Evolutionary conservation across 441 rosid genomes (phyloP), one percentile per base, ranked within the genome.

Genomic region (Eutrema salsugineum): DNA sequence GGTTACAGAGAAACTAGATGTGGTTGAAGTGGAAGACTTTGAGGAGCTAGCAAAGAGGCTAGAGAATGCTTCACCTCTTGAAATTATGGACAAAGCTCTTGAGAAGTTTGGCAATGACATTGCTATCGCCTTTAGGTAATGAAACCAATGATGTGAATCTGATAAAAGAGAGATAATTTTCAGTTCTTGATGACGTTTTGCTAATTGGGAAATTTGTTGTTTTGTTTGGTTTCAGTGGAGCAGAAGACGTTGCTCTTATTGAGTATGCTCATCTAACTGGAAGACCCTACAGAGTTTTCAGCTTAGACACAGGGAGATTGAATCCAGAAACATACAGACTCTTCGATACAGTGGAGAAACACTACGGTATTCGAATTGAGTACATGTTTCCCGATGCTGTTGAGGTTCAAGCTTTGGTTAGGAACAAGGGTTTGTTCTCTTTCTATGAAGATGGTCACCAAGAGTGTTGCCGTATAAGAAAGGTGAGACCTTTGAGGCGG

Each of bases 371-470:
- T 16, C 81, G 68, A 1, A 94, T 94, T 4, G 98, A 94, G 73
- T 94, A 94, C 68, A 91, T 91, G 97, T 91, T 94, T 75, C 99
- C 99, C 0, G 99, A 94, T 70, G 85, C 99, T 36, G 97, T 88
- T 56, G 99, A 94, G 80, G 99, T 94, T 68, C 96, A 94, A 79
- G 99, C 79, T 55, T 76, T 94, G 24, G 99, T 90, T 1, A 88
- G 97, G 79, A 88, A 81, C 85, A 94, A 94, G 79, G 98, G 98
- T 38, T 85, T 94, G 54, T 94, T 94, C 81, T 94, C 97, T 11
- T 94, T 94, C 80, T 94, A 94, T 1, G 96, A 94, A 82, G 98
- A 94, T 17, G 98, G 98, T 58, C 98, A 94, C 76, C 98, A 91
- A 42, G 97, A 94, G 63, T 94, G 99, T 79, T 94, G 99, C 88